Base-by-base conservation (phyloP, 2,329 filamentous ascomycete species). In the Fusarium chlamydosporum region DNA sequence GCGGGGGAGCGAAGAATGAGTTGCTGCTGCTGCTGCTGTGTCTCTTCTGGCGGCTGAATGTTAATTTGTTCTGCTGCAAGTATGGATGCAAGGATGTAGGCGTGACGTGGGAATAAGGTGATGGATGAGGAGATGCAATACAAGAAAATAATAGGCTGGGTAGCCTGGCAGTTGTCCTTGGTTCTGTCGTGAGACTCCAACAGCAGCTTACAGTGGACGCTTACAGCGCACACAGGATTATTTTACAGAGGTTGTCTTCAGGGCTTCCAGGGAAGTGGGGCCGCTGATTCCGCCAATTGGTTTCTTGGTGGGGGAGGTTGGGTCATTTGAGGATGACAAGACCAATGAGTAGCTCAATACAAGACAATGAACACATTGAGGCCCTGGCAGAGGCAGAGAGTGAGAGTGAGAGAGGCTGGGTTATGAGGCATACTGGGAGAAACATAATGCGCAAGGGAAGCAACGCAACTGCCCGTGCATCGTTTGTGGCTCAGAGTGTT, bases 21-120 rank as follows among this genome's bases (percentile, higher is more conserved):
- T 35, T 23, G 23, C 23, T 45, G 33, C 20, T 61, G 63, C 46
- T 60, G 35, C 20, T 61, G 63, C 46, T 60, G 35, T 69, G 57
- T 65, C 54, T 67, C 54, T 59, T 61, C 46, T 47, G 38, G 56
- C 55, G 55, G 50, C 42, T 61, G 51, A 20, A 50, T 56, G 47
- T 65, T 47, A 42, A 63, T 56, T 61, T 52, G 47, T 50, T 43
- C 27, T 55, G 27, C 45, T 56, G 35, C 53, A 23, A 23, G 23
- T 23, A 23, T 23, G 46, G 51, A 40, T 57, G 68, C 60, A 46
- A 61, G 56, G 57, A 48, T 55, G 42, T 38, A 42, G 26, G 41
- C 46, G 61, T 68, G 60, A 67, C 56, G 70, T 61, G 58, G 57
- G 56, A 62, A 51, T 57, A 54, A 47, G 47, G 52, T 61, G 59